Evolutionary conservation across 805 yeast species (phyloP).

Genomic region (Candida koratica): DNA sequence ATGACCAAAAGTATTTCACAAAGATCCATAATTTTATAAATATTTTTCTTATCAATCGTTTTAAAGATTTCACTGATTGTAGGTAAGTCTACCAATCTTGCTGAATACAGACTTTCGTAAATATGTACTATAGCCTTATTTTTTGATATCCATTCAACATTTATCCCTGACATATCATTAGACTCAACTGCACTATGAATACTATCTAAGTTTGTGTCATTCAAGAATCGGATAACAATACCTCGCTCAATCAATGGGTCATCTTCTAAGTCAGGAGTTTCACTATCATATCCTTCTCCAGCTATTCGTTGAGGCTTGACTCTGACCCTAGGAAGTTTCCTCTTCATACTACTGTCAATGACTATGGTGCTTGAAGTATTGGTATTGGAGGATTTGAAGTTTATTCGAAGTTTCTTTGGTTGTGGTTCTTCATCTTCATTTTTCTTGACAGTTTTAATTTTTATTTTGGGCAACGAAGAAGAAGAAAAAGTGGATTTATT

Average conservation of each 20-base stretch:
- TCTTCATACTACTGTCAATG: constrained; percentile 5
- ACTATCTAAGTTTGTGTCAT: constrained; percentile 65
- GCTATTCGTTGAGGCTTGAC: constrained; percentile 66
- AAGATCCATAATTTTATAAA: constrained; percentile 81
- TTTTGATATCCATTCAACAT: constrained; percentile 78
- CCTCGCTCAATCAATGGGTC: constrained; percentile 92
- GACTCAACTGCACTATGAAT: constrained; percentile 72
- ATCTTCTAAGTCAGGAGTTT: constrained; percentile 92
- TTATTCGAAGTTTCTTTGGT: constrained; percentile 17
- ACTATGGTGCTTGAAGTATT: constrained; percentile 1
- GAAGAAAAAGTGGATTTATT: background rate
- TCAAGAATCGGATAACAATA: constrained; percentile 68
- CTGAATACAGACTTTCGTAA: constrained; percentile 68
- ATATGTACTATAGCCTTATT: constrained; percentile 74
- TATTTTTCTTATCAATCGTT: constrained; percentile 82
- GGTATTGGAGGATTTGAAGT: background rate
- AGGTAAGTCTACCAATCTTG: constrained; percentile 84
- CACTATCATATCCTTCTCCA: constrained; percentile 95
- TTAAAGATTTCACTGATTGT: constrained; percentile 83
- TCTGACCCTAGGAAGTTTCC: constrained; percentile 42
- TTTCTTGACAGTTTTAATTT: constrained; percentile 6
- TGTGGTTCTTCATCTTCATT: constrained; percentile 21
- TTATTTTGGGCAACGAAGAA: constrained; percentile 2
- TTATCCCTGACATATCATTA: constrained; percentile 69
- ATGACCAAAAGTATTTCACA: constrained; percentile 81